These are phyloP conservation scores for Trifolium pratense DNA, from an alignment of 306 rosid genomes.

Conservation along the genomic window DNA sequence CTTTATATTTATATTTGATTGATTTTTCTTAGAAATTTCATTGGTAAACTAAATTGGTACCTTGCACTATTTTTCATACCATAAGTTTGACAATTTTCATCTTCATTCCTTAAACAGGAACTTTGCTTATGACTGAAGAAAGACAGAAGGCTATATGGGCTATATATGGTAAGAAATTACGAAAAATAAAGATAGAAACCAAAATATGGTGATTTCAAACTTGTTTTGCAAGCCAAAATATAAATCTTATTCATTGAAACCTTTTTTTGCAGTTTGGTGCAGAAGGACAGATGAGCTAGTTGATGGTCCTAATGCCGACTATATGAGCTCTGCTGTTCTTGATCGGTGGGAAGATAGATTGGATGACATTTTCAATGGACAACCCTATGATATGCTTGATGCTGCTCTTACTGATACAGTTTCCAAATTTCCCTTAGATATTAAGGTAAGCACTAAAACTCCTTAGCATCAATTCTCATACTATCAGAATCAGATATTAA, in stretches of 20 bases:
- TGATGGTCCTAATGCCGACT: conserved; percentile 79
- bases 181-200: neutral
- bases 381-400: conserved; percentile 79
- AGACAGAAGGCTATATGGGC: conserved; percentile 92
- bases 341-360: conserved; percentile 90
- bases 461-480: neutral
- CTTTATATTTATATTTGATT: neutral
- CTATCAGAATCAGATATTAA: neutral
- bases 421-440: conserved; percentile 71
- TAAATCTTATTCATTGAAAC: conserved; percentile 18
- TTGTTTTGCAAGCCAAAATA: neutral
- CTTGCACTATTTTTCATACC: neutral
- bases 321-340: conserved; percentile 75
- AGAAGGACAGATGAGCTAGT: conserved; percentile 91
- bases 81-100: neutral
- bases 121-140: conserved; percentile 79
- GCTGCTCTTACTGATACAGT: conserved; percentile 76
- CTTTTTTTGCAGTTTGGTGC: conserved; percentile 73
- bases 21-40: neutral
- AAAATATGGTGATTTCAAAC: conserved; percentile 13
- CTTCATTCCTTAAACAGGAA: conserved; percentile 54
- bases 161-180: conserved; percentile 68
- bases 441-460: conserved; percentile 55
- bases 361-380: conserved; percentile 69
- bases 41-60: no score